Evolutionary conservation across 192 early-diverging fungal species (phyloP).

Genomic region (Podila minutissima): DNA sequence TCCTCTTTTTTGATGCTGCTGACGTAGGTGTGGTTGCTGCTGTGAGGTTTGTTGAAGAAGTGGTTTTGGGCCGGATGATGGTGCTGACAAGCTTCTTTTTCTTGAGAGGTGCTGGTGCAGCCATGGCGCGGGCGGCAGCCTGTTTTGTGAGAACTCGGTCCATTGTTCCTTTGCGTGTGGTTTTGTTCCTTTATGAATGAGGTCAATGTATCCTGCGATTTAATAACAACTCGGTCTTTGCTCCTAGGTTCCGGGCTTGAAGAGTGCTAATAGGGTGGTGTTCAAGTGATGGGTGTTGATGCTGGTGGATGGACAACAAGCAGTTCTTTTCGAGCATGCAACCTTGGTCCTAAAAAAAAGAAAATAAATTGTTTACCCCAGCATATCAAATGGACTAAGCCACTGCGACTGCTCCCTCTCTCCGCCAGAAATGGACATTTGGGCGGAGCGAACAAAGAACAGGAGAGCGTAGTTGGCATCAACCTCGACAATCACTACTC

Average conservation of each 20-base stretch:
- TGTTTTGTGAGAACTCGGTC: conserved; percentile 33
- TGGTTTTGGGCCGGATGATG: conserved; percentile 15
- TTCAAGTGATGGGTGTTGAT: background rate
- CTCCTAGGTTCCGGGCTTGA: too few species aligned
- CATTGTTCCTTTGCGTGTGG: background rate
- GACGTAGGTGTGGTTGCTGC: background rate
- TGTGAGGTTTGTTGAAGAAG: background rate
- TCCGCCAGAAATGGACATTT: too few species aligned
- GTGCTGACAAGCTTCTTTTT: conserved; percentile 32
- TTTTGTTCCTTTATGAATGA: background rate
- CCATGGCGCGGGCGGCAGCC: conserved; percentile 36
- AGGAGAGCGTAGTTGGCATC: too few species aligned
- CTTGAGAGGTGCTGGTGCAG: conserved; percentile 40
- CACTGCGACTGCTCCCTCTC: background rate
- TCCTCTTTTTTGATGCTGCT: conserved; percentile 24
- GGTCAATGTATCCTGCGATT: background rate
- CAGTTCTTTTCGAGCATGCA: too few species aligned
- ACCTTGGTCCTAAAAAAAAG: background rate
- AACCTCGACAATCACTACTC: too few species aligned
- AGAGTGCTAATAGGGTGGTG: background rate
- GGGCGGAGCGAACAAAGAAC: too few species aligned
- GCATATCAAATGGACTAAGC: background rate
- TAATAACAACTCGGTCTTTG: background rate
- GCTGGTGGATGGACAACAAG: too few species aligned
- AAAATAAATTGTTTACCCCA: conserved; percentile 6